Percentiles rank a stretch among this genome's conserved stretches.
phyloP scores from a whole-genome alignment of 371 early-diverging fungal genomes.

The Rhizopus delemar region DNA sequence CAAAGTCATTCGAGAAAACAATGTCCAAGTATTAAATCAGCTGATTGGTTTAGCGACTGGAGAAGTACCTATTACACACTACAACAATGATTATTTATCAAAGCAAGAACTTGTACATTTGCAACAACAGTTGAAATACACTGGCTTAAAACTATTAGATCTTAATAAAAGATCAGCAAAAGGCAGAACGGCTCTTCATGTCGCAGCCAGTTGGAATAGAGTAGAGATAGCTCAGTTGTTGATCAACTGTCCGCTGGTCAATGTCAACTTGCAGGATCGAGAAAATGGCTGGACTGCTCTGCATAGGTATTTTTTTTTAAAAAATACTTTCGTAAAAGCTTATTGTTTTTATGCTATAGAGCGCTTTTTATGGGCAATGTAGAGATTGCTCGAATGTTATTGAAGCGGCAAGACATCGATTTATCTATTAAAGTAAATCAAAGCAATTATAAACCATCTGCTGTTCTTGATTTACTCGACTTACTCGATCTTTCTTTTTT shows the following conservation, averaged over 20 bases:
- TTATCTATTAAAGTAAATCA: constrained; percentile 45
- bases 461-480: background rate
- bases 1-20: constrained; percentile 47
- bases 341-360: constrained; percentile 21
- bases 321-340: background rate
- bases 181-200: constrained; percentile 54
- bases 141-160: constrained; percentile 32
- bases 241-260: constrained; percentile 50
- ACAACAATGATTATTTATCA: constrained; percentile 9
- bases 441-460: background rate
- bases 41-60: constrained; percentile 28
- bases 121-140: constrained; percentile 18
- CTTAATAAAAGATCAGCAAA: constrained; percentile 47
- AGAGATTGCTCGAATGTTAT: constrained; percentile 57
- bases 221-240: constrained; percentile 42
- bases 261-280: constrained; percentile 64
- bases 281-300: constrained; percentile 77
- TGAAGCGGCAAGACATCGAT: constrained; percentile 57
- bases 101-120: constrained; percentile 25
- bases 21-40: constrained; percentile 42
- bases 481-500: background rate
- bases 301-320: constrained; percentile 48
- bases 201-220: constrained; percentile 50
- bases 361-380: constrained; percentile 69
- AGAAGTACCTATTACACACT: constrained; percentile 3